Evolutionary conservation across 768 basidiomycete species (phyloP), one percentile per base, ranked within the genome.

Genomic region (Lactifluus subvellereus): DNA sequence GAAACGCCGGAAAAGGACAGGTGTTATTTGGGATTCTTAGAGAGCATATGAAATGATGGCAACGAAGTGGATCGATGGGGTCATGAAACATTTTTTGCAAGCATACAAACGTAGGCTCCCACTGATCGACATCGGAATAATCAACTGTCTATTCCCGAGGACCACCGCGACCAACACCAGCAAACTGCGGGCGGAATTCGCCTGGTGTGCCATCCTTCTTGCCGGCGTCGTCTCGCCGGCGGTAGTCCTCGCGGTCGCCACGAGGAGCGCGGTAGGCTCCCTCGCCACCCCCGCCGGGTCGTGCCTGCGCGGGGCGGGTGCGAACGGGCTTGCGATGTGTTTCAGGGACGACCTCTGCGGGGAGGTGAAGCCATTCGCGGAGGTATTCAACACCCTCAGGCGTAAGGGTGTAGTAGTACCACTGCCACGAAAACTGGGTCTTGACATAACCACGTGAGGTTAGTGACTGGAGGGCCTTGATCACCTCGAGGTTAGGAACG

Each of bases 401-500:
- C 70, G 95, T 99, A 72, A 99, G 83, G 72, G 86, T 84, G 79
- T 98, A 99, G 80, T 98, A 99, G 79, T 97, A 99, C 83, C 86
- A 97, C 74, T 98, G 94, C 97, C 97, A 99, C 54, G 90, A 94
- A 83, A 98, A 98, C 74, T 94, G 96, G 69, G 97, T 99, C 86
- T 98, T 98, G 80, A 98, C 94, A 76, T 81, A 86, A 60, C 96
- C 95, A 71, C 77, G 80, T 60, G 84, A 85, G 68, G 83, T 86
- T 57, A 86, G 77, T 68, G 80, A 82, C 75, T 84, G 84, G 79
- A 83, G 81, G 62, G 83, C 83, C 80, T 86, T 86, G 82, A 86
- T 84, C 69, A 86, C 85, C 75, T 84, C 77, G 67, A 86, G 80
- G 78, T 86, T 86, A 64, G 80, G 78, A 72, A 85, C 79, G 59